Conservation (phyloP, 83 land plant genomes). For the Diphasiastrum complanatum region DNA sequence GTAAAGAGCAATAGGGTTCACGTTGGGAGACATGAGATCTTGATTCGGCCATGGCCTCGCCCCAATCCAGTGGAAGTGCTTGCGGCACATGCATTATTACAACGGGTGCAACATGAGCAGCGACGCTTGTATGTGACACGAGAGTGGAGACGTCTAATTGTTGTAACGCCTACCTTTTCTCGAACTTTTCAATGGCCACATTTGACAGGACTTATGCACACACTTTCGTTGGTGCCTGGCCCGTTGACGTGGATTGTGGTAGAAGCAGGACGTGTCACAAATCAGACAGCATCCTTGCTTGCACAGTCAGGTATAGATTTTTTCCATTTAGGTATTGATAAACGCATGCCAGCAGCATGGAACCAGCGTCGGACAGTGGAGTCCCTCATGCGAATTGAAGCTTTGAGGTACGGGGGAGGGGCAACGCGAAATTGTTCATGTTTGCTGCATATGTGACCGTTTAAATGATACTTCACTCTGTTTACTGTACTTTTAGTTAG, state of each 20-base stretch:
- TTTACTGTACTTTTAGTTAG: too few species aligned
- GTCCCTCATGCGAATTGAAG: constrained; percentile 55
- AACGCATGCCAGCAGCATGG: constrained; percentile 47
- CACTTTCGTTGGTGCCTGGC: constrained; percentile 59
- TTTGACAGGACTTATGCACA: constrained; percentile 66
- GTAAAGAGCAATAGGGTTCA: constrained; percentile 46
- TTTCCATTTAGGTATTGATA: constrained; percentile 50
- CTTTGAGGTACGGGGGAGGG: constrained; percentile 49
- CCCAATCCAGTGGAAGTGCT: constrained; percentile 68
- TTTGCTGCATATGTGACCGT: too few species aligned
- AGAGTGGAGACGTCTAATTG: constrained; percentile 49
- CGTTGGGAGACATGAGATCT: constrained; percentile 85
- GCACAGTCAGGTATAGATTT: constrained; percentile 41
- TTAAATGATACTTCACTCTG: too few species aligned
- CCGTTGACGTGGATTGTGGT: constrained; percentile 83
- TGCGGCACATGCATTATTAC: constrained; percentile 61
- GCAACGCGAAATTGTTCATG: too few species aligned
- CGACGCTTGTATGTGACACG: constrained; percentile 44
- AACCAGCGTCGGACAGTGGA: constrained; percentile 55
- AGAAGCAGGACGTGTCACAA: constrained; percentile 68
- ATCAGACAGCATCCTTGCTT: constrained; percentile 62
- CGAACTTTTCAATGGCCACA: constrained; percentile 83
- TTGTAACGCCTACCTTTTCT: constrained; percentile 73
- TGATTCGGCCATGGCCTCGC: constrained; percentile 90
- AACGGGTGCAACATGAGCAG: constrained; percentile 83